Conservation (phyloP, 1,284 basidiomycete species). For the Ustanciosporium gigantosporum region DNA sequence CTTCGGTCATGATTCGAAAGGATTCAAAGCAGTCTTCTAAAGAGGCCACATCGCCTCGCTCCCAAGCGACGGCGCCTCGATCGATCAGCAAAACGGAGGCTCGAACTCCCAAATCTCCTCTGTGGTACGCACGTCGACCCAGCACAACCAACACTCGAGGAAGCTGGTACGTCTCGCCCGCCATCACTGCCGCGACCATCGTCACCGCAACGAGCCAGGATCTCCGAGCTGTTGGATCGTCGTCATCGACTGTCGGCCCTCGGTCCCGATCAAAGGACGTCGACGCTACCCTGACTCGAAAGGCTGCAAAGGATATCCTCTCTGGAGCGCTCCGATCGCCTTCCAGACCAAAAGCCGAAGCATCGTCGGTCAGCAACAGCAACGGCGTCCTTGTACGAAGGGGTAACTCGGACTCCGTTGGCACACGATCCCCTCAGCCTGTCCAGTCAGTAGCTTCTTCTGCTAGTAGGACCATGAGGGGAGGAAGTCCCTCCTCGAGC, state of each 20-base stretch:
- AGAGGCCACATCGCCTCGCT: slow-evolving; percentile 2
- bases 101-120: slow-evolving; percentile 37
- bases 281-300: slow-evolving; percentile 31
- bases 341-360: neutral
- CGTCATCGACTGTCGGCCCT: slow-evolving; percentile 2
- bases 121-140: slow-evolving; percentile 46
- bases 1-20: slow-evolving; percentile 41
- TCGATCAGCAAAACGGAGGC: slow-evolving; percentile 18
- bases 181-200: slow-evolving; percentile 40
- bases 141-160: slow-evolving; percentile 48
- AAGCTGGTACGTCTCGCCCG: slow-evolving; percentile 46
- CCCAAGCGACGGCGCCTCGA: slow-evolving; percentile 9
- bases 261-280: slow-evolving; percentile 9
- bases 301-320: slow-evolving; percentile 31
- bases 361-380: slow-evolving; percentile 2
- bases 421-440: slow-evolving; percentile 36
- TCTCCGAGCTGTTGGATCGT: slow-evolving; percentile 5
- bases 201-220: slow-evolving; percentile 29
- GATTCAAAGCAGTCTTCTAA: slow-evolving; percentile 16
- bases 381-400: slow-evolving; percentile 12
- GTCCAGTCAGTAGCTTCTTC: slow-evolving; percentile 44
- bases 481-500: slow-evolving; percentile 20
- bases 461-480: slow-evolving; percentile 42
- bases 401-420: slow-evolving; percentile 18
- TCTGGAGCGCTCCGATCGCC: slow-evolving; percentile 11